phyloP scores from a whole-genome alignment of 805 yeast species.

The Tetrapisispora iriomotensis region DNA sequence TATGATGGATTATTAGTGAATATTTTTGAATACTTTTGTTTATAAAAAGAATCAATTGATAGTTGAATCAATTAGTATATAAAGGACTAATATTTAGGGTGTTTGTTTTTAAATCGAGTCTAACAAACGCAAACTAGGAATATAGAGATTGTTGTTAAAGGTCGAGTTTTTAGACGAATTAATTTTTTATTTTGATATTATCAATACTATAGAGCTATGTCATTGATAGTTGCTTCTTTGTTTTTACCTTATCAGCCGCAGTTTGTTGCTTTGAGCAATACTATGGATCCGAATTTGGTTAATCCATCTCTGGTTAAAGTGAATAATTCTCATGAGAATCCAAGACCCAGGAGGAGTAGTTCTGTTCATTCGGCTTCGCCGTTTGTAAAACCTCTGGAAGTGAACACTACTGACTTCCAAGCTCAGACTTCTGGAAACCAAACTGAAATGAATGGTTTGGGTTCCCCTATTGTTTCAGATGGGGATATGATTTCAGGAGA shows the following conservation, averaged over 20 bases:
- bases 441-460: not conserved
- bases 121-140: too few species aligned
- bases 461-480: not conserved
- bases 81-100: too few species aligned
- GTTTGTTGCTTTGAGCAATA: constrained; percentile 29
- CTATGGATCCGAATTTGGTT: constrained; percentile 23
- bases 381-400: constrained; percentile 9
- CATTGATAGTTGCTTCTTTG: constrained; percentile 61
- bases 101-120: too few species aligned
- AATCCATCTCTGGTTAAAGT: constrained; percentile 21
- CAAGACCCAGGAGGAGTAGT: constrained; percentile 15
- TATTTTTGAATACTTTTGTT: too few species aligned
- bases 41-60: too few species aligned
- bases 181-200: not conserved
- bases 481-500: constrained; percentile 21
- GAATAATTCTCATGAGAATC: constrained; percentile 7
- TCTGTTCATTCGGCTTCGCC: constrained; percentile 22
- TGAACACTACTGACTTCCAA: not conserved
- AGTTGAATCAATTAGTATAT: too few species aligned
- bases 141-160: too few species aligned
- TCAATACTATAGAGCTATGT: constrained; percentile 33
- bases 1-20: too few species aligned
- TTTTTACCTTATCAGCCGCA: constrained; percentile 73
- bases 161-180: not conserved
- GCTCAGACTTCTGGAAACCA: not conserved